phyloP scores from a whole-genome alignment of 176 grass and related monocot genomes.

The Sorghum bicolor region Sorghum_bicolor_NCBIv3 NC_012877.2:60827501-60828000 shows the following conservation, averaged over 20 bases:
- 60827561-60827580: too few relatives aligned
- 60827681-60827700: slow-evolving; percentile 62
- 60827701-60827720: slow-evolving; percentile 45
- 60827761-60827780: slow-evolving; percentile 19
- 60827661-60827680: slow-evolving; percentile 52
- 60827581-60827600: background rate
- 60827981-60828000: slow-evolving; percentile 68
- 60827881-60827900: slow-evolving; percentile 40
- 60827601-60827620: background rate
- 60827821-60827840: slow-evolving; percentile 40
- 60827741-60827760: slow-evolving; percentile 4
- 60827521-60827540: background rate
- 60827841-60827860: background rate
- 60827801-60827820: slow-evolving; percentile 46
- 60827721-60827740: background rate
- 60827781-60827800: background rate
- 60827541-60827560: background rate
- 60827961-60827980: slow-evolving; percentile 74
- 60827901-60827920: slow-evolving; percentile 56
- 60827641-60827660: slow-evolving; percentile 65
- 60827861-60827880: slow-evolving; percentile 50
- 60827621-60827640: background rate
- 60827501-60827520: background rate
- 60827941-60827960: slow-evolving; percentile 57
- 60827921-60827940: slow-evolving; percentile 68